A percentile compares a stretch with the other conserved stretches of the same genome.
Conservation (phyloP, 805 yeast genomes). For the Tetrapisispora arboricola region DNA sequence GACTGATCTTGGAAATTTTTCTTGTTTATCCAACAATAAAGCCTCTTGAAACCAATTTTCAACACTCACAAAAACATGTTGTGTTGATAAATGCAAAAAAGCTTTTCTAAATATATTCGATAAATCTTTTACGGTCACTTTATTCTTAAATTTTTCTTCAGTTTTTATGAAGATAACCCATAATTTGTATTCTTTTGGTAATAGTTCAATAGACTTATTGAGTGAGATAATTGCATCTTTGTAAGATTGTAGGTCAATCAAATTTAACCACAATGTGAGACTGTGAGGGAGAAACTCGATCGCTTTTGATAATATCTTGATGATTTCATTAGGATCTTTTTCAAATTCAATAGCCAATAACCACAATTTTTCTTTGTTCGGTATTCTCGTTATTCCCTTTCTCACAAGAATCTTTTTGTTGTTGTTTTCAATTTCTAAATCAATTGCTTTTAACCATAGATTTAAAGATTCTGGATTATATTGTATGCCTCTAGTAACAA, state of each 20-base stretch:
- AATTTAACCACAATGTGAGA: conserved; percentile 54
- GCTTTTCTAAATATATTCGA: conserved; percentile 27
- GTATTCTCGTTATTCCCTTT: conserved; percentile 61
- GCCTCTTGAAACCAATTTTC: conserved; percentile 52
- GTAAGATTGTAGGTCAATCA: conserved; percentile 36
- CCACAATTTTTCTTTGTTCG: conserved; percentile 59
- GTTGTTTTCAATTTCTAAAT: conserved; percentile 47
- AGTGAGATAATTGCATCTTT: conserved; percentile 44
- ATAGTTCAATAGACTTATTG: conserved; percentile 47
- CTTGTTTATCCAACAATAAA: conserved; percentile 36
- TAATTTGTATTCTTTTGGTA: conserved; percentile 40
- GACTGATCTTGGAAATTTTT: conserved; percentile 32
- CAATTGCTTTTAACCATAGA: conserved; percentile 66
- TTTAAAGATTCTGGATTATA: conserved; percentile 44
- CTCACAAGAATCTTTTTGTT: conserved; percentile 51
- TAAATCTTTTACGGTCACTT: conserved; percentile 32
- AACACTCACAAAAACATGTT: conserved; percentile 28
- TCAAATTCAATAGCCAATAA: conserved; percentile 51
- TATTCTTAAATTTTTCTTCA: conserved; percentile 43
- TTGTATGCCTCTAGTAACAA: conserved; percentile 57
- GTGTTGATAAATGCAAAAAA: conserved; percentile 40
- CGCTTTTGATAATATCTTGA: conserved; percentile 52
- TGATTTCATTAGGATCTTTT: conserved; percentile 37
- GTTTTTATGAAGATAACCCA: conserved; percentile 66
- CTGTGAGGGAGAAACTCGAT: conserved; percentile 56